Percentiles rank a stretch among this genome's conserved stretches.
phyloP scores from a whole-genome alignment of 177 flowering plant genomes.

The Tripterygium wilfordii region DNA sequence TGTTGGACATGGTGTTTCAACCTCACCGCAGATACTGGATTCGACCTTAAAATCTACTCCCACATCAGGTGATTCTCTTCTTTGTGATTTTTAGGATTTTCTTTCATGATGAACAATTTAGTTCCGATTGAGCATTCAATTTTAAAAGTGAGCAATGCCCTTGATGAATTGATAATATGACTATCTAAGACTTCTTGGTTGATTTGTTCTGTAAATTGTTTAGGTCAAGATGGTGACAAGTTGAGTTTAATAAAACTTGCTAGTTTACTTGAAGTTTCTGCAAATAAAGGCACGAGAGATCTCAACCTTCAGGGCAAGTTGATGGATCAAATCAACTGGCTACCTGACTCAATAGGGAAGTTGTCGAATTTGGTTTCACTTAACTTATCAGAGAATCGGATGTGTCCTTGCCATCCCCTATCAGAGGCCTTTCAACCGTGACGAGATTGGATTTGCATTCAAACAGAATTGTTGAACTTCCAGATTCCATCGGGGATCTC shows the following conservation, averaged over 20 bases:
- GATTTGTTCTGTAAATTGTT: slow-evolving; percentile 1
- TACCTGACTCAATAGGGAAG: slow-evolving; percentile 89
- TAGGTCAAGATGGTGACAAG: slow-evolving; percentile 75
- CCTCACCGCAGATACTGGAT: slow-evolving; percentile 44
- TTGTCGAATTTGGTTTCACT: slow-evolving; percentile 51
- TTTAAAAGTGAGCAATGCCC: no score
- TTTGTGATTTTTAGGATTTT: background rate
- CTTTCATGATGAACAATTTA: no score
- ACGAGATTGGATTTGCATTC: slow-evolving; percentile 64
- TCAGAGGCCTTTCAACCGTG: slow-evolving; percentile 65
- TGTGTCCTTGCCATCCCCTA: slow-evolving; percentile 46
- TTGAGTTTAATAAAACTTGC: slow-evolving; percentile 77
- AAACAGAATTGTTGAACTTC: slow-evolving; percentile 56
- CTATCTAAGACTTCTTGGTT: no score
- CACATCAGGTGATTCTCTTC: slow-evolving; percentile 35
- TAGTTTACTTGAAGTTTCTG: slow-evolving; percentile 69
- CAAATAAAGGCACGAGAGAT: slow-evolving; percentile 66
- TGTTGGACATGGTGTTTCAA: slow-evolving; percentile 13
- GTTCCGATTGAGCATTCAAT: no score
- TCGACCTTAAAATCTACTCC: slow-evolving; percentile 35
- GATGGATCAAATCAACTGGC: slow-evolving; percentile 75
- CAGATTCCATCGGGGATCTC: slow-evolving; percentile 71
- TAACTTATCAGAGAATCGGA: slow-evolving; percentile 75
- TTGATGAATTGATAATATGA: no score
- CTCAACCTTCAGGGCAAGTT: slow-evolving; percentile 63